Evolutionary conservation across 257 asterid species (phyloP).

Genomic region (Anisodus acutangulus): DNA sequence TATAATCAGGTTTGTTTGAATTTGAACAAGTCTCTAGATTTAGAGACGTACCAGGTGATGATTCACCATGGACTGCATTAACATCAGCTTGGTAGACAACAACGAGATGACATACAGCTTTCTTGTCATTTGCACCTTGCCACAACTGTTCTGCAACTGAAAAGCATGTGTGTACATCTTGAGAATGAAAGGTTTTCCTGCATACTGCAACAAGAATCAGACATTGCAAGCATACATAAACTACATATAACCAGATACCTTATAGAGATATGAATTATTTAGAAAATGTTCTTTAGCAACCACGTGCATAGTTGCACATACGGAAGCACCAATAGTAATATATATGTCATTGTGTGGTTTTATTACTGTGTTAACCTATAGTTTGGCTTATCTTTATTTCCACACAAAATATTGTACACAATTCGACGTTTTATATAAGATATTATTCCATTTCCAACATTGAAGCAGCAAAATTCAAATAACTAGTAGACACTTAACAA

Average conservation of each 20-base stretch:
- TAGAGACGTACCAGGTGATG: slow-evolving; percentile 45
- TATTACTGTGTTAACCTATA: not conserved
- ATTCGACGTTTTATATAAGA: not conserved
- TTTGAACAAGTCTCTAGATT: slow-evolving; percentile 40
- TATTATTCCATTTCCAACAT: not conserved
- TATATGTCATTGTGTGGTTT: not conserved
- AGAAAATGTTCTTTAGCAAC: not conserved
- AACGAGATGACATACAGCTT: slow-evolving; percentile 74
- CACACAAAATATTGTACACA: not conserved
- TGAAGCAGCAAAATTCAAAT: not conserved
- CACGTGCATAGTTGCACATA: not conserved
- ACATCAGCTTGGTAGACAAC: slow-evolving; percentile 62
- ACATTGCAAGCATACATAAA: not conserved
- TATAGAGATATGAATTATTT: not conserved
- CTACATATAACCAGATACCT: not conserved
- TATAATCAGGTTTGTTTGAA: slow-evolving; percentile 36
- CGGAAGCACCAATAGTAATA: slow-evolving; percentile 3
- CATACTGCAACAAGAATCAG: slow-evolving; percentile 58
- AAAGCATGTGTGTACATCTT: slow-evolving; percentile 48
- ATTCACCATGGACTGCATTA: slow-evolving; percentile 61
- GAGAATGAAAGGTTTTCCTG: slow-evolving; percentile 67
- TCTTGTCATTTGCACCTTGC: slow-evolving; percentile 71
- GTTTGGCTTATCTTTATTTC: not conserved
- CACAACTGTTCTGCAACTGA: slow-evolving; percentile 74
- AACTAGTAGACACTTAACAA: not conserved